These are phyloP conservation scores for Parasarocladium wereldwijsianum DNA, from an alignment of 2,329 filamentous ascomycete species.

Conservation along the genomic window DNA sequence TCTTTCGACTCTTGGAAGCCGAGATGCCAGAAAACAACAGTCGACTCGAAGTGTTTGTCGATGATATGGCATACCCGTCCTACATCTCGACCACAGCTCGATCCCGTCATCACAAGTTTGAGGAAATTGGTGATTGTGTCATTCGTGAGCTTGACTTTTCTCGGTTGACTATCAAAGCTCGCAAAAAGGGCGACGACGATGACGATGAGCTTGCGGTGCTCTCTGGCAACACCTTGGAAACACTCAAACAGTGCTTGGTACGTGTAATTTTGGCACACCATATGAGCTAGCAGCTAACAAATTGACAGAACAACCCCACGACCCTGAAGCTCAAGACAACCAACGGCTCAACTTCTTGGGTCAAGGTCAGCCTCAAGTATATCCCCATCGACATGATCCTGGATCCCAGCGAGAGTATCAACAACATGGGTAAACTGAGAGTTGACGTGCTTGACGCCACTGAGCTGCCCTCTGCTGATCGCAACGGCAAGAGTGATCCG, in stretches of 20 bases:
- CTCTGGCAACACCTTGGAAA: slow-evolving; percentile 72
- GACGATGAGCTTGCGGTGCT: slow-evolving; percentile 70
- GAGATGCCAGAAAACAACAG: slow-evolving; percentile 64
- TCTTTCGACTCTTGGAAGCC: slow-evolving; percentile 88
- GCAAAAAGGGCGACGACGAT: slow-evolving; percentile 64
- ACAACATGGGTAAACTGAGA: slow-evolving; percentile 91
- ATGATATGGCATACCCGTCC: slow-evolving; percentile 86
- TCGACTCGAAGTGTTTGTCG: slow-evolving; percentile 78
- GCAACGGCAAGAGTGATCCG: slow-evolving; percentile 93
- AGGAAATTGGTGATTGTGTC: slow-evolving; percentile 90
- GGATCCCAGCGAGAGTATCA: slow-evolving; percentile 91
- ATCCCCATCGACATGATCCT: slow-evolving; percentile 88
- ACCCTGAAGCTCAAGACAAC: slow-evolving; percentile 66
- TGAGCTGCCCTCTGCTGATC: slow-evolving; percentile 83
- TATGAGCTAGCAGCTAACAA: neutral
- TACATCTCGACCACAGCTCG: slow-evolving; percentile 70
- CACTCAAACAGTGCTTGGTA: slow-evolving; percentile 75
- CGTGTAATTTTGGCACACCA: slow-evolving; percentile 17
- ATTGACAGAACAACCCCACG: slow-evolving; percentile 70
- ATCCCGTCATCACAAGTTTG: slow-evolving; percentile 55
- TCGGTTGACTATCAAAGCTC: slow-evolving; percentile 72
- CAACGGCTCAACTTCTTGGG: slow-evolving; percentile 54
- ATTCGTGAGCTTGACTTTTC: slow-evolving; percentile 97
- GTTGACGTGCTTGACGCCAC: slow-evolving; percentile 83
- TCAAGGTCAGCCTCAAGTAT: slow-evolving; percentile 89